Conservation (phyloP, 768 basidiomycete genomes). For the Austroboletus festivus region DNA sequence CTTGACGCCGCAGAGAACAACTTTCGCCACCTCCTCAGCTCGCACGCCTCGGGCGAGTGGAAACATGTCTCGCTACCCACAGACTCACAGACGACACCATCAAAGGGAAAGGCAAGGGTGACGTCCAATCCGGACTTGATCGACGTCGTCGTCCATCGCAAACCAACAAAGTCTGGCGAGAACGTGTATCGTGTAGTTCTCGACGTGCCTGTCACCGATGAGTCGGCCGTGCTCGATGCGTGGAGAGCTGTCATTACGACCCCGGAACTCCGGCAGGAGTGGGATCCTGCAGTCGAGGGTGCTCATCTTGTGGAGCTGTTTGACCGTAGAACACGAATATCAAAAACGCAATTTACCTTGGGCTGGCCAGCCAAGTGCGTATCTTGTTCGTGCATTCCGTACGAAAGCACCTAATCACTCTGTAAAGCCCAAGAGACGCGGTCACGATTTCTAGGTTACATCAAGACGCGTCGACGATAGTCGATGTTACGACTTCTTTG, state of each 20-base stretch:
- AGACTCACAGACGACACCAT: slow-evolving; percentile 39
- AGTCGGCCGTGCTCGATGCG: slow-evolving; percentile 59
- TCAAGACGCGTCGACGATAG: slow-evolving; percentile 74
- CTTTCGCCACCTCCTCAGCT: slow-evolving; percentile 75
- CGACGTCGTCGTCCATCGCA: slow-evolving; percentile 79
- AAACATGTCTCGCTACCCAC: slow-evolving; percentile 61
- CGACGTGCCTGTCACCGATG: slow-evolving; percentile 66
- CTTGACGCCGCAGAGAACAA: slow-evolving; percentile 71
- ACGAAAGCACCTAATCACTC: slow-evolving; percentile 9
- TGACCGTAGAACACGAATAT: slow-evolving; percentile 80
- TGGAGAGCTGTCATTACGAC: slow-evolving; percentile 82
- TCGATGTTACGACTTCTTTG: slow-evolving; percentile 91
- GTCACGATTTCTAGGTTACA: slow-evolving; percentile 90
- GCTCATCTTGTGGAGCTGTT: slow-evolving; percentile 82
- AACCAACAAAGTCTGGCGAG: slow-evolving; percentile 65
- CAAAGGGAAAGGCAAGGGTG: slow-evolving; percentile 61
- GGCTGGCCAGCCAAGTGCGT: slow-evolving; percentile 97
- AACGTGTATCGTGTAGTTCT: slow-evolving; percentile 78
- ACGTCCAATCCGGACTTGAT: slow-evolving; percentile 54
- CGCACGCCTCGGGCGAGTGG: slow-evolving; percentile 72
- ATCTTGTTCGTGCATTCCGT: slow-evolving; percentile 12
- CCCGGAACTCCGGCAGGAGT: slow-evolving; percentile 83
- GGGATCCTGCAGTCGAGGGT: slow-evolving; percentile 92
- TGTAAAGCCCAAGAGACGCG: slow-evolving; percentile 79
- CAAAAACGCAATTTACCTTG: slow-evolving; percentile 85